These are phyloP conservation scores for Stephanodiscus minutulus DNA, from an alignment of 108 stramenopile species.

Conservation along the genomic window DNA sequence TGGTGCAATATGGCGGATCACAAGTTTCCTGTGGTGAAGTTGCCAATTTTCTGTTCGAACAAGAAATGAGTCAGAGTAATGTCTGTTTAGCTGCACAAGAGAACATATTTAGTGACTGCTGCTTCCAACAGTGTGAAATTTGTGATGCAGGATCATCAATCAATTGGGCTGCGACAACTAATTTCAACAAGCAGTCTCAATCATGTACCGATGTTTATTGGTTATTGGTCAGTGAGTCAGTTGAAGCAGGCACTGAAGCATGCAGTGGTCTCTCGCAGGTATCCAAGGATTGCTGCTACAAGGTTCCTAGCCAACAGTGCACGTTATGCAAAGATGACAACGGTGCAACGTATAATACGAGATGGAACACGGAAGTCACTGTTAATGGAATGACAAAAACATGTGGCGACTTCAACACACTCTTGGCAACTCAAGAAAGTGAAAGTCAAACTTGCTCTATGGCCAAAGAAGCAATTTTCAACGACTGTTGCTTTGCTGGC, in stretches of 20 bases:
- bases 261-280: conserved; percentile 24
- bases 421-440: conserved; percentile 44
- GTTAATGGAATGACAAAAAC: conserved; percentile 44
- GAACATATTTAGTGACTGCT: conserved; percentile 48
- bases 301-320: conserved; percentile 36
- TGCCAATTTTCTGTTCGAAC: conserved; percentile 30
- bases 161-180: conserved; percentile 44
- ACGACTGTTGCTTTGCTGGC: conserved; percentile 49
- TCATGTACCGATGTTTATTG: conserved; percentile 50
- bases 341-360: conserved; percentile 46
- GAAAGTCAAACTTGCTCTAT: conserved; percentile 38
- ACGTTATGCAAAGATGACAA: conserved; percentile 43
- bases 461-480: conserved; percentile 44
- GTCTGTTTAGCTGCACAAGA: conserved; percentile 46
- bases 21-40: conserved; percentile 40
- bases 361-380: conserved; percentile 46
- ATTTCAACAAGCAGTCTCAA: conserved; percentile 38
- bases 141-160: conserved; percentile 36
- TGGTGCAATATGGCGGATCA: conserved; percentile 37
- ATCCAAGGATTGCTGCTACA: conserved; percentile 45
- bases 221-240: conserved; percentile 34
- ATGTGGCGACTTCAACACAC: conserved; percentile 53
- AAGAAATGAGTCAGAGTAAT: conserved; percentile 50
- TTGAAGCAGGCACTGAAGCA: conserved; percentile 28
- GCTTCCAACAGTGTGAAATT: conserved; percentile 48